Evolutionary conservation across 2,329 filamentous ascomycete species (phyloP).

Genomic region (Periconia sp.): DNA sequence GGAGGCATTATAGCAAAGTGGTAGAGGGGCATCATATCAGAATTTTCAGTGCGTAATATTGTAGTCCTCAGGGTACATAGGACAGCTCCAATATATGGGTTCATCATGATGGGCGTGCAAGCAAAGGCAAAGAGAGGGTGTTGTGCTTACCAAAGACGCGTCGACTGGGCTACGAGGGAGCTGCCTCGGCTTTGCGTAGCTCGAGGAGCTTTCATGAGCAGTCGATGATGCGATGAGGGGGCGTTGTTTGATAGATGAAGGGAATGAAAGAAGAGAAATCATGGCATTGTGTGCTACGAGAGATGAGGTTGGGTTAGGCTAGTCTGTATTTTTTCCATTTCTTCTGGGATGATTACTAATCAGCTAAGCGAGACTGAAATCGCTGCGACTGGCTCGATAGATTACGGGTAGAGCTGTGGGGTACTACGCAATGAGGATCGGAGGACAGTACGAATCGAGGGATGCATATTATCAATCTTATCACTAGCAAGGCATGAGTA

Average conservation of each 20-base stretch:
- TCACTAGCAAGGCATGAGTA: too few species aligned
- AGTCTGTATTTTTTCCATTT: neutral
- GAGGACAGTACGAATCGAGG: too few species aligned
- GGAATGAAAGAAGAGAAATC: conserved; percentile 3
- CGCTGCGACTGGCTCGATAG: too few species aligned
- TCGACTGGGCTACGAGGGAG: neutral
- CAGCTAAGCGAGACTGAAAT: neutral
- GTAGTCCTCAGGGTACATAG: conserved; percentile 60
- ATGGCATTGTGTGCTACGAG: neutral
- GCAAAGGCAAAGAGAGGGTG: neutral
- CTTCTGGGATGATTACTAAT: conserved; percentile 5
- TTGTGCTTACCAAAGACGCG: conserved; percentile 16
- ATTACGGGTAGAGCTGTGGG: neutral
- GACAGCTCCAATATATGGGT: conserved; percentile 76
- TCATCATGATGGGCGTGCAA: conserved; percentile 55
- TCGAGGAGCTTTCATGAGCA: conserved; percentile 11
- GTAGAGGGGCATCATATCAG: conserved; percentile 29
- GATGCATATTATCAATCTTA: too few species aligned
- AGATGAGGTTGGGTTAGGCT: neutral
- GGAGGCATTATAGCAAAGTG: conserved; percentile 8
- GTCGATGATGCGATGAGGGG: conserved; percentile 14
- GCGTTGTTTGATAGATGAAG: conserved; percentile 13
- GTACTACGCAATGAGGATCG: neutral
- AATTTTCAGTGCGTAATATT: conserved; percentile 47
- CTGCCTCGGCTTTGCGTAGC: neutral